A percentile compares a stretch with the other conserved stretches of the same genome.
Conservation (phyloP, 2,329 filamentous ascomycete genomes). For the Coniochaeta sp. region DNA sequence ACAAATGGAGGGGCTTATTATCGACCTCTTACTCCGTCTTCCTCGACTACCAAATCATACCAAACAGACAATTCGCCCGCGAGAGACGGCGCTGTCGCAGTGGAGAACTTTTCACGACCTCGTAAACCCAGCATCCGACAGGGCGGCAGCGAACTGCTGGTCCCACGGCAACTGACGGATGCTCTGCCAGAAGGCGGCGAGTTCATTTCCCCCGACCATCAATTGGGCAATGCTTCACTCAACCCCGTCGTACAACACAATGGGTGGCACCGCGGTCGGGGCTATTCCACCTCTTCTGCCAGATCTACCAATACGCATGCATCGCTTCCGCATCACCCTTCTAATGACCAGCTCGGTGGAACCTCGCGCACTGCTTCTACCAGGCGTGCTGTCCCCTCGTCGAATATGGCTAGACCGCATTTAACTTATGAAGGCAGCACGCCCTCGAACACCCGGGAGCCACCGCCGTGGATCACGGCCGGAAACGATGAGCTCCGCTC, state of each 20-base stretch:
- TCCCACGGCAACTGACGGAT: constrained; percentile 11
- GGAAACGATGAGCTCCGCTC: constrained; percentile 42
- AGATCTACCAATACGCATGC: constrained; percentile 31
- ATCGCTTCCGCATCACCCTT: constrained; percentile 31
- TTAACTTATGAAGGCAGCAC: constrained; percentile 16
- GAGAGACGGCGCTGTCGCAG: constrained; percentile 18
- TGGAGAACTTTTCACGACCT: constrained; percentile 55
- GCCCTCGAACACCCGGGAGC: constrained; percentile 18
- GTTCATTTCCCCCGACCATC: constrained; percentile 1
- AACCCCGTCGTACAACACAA: constrained; percentile 7
- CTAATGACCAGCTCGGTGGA: constrained; percentile 29
- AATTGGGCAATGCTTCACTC: constrained; percentile 14
- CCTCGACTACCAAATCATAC: constrained; percentile 12
- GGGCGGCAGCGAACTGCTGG: constrained; percentile 18
- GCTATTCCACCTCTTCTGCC: constrained; percentile 40
- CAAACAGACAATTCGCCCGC: background rate
- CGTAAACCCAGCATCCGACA: constrained; percentile 46
- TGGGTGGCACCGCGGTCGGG: constrained; percentile 35
- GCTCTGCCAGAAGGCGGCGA: constrained; percentile 9
- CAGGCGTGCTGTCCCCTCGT: background rate
- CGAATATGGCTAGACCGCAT: constrained; percentile 17
- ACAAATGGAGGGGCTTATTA: background rate
- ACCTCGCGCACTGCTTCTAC: constrained; percentile 14
- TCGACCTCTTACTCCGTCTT: constrained; percentile 10
- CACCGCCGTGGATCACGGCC: constrained; percentile 38